Evolutionary conservation across 768 basidiomycete genomes (phyloP), one percentile per base, ranked within the genome.

Genomic region (Butyriboletus loyo): DNA sequence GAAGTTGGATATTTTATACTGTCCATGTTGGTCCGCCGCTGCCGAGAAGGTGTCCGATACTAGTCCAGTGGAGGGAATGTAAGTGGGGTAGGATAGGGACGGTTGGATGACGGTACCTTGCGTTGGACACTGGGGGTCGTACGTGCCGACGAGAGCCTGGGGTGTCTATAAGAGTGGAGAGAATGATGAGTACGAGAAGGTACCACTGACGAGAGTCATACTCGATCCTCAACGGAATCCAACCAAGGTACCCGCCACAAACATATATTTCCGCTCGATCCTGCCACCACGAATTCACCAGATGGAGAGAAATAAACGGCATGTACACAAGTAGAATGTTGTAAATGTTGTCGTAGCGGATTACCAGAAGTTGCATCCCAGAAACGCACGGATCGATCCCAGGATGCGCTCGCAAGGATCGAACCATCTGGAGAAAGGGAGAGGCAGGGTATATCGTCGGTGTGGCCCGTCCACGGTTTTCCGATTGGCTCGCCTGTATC

Each of bases 371-470:
- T 9, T 10, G 42, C 1, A 7, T 53, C 14, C 59, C 58, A 60
- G 38, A 60, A 43, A 17, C 59, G 41, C 28, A 60, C 9, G 0
- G 51, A 36, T 3, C 15, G 0, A 45, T 60, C 58, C 4, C 0
- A 1, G 1, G 59, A 59, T 2, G 38, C 46, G 11, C 58, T 60
- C 1, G 59, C 59, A 14, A 60, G 38, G 22, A 38, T 51, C 0
- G 22, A 24, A 5, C 54, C 59, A 15, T 50, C 46, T 0, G 46
- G 28, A 1, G 53, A 55, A 22, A 52, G 53, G 1, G 53, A 55
- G 13, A 53, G 37, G 1, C 50, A 43, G 17, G 0, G 0, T 43
- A 49, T 17, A 0, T 0, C 0, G 15, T 17, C 1, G 1, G 40
- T 43, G 22, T 49, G 57, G 24, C 31, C 36, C 11, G 6, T 24